These are phyloP conservation scores for Nectriaceae sp. DNA, from an alignment of 2,329 filamentous ascomycete species.

Conservation along the genomic window DNA sequence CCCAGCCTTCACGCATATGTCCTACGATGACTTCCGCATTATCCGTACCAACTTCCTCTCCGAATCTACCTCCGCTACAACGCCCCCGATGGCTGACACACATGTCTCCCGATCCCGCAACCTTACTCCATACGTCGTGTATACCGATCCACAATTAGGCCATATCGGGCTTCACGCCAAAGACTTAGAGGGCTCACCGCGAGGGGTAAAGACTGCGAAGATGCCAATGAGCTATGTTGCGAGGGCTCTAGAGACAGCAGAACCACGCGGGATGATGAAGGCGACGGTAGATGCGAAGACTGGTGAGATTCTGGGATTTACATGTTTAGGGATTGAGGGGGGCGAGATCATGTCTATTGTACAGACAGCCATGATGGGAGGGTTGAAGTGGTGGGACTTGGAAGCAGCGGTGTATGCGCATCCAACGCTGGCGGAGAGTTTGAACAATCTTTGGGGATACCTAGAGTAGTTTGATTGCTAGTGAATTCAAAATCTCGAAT, in stretches of 20 bases:
- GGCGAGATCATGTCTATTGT: constrained; percentile 56
- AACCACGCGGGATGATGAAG: constrained; percentile 55
- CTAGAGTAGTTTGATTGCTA: constrained; percentile 33
- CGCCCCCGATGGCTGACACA: constrained; percentile 27
- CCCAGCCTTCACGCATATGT: constrained; percentile 57
- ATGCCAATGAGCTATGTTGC: constrained; percentile 57
- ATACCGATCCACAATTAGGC: constrained; percentile 55
- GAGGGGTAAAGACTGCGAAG: constrained; percentile 42
- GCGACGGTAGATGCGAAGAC: constrained; percentile 49
- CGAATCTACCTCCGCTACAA: constrained; percentile 21
- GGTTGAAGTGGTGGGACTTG: constrained; percentile 45
- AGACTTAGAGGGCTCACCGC: constrained; percentile 33
- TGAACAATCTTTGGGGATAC: constrained; percentile 52
- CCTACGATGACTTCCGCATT: constrained; percentile 58
- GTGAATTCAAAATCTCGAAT: neutral
- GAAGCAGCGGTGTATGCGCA: constrained; percentile 52
- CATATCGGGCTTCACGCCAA: constrained; percentile 50
- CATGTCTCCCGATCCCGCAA: constrained; percentile 30
- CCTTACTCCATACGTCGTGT: constrained; percentile 50
- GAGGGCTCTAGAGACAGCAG: constrained; percentile 51
- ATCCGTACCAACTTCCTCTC: constrained; percentile 46
- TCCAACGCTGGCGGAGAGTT: constrained; percentile 50
- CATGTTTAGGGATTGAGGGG: constrained; percentile 51
- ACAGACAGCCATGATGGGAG: constrained; percentile 54
- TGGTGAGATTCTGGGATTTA: constrained; percentile 53